Conservation (phyloP, 2,329 filamentous ascomycete species). For the Aspergillus unguis region DNA sequence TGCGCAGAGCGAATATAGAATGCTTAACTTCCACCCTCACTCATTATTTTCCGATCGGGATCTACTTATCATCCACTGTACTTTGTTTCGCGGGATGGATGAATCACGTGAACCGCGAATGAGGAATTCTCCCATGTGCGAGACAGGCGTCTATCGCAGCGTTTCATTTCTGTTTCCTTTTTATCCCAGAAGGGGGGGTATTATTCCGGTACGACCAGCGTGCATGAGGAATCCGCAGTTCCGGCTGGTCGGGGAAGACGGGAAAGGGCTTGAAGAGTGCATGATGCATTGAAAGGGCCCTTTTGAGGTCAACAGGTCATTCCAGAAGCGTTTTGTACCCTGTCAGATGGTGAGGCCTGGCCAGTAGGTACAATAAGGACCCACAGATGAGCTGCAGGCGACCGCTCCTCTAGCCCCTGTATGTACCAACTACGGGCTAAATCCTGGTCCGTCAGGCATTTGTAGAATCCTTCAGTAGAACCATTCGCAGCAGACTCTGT, state of each 20-base stretch:
- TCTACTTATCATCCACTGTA: background rate
- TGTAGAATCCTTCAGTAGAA: constrained; percentile 13
- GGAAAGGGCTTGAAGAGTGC: constrained; percentile 19
- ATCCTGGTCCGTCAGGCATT: constrained; percentile 16
- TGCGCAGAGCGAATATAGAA: constrained; percentile 21
- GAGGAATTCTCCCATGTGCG: background rate
- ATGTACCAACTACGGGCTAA: constrained; percentile 10
- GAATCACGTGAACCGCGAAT: constrained; percentile 1
- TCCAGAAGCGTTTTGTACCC: constrained; percentile 15
- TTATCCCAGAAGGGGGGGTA: constrained; percentile 9
- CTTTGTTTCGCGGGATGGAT: background rate
- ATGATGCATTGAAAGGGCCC: constrained; percentile 14
- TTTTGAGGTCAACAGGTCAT: constrained; percentile 13
- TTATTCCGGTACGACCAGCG: constrained; percentile 16
- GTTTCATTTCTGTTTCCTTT: constrained; percentile 1
- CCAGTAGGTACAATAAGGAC: constrained; percentile 13
- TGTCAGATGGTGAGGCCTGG: constrained; percentile 9
- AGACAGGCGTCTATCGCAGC: background rate
- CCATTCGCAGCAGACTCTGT: constrained; percentile 23
- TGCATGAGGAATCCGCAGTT: constrained; percentile 17
- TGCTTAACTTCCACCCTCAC: constrained; percentile 26
- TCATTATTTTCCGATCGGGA: background rate
- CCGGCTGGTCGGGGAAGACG: constrained; percentile 24
- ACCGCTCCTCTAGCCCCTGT: constrained; percentile 24
- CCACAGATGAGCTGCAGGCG: constrained; percentile 24